These are phyloP conservation scores for Striga asiatica DNA, from an alignment of 257 asterid genomes.

Conservation along the genomic window DNA sequence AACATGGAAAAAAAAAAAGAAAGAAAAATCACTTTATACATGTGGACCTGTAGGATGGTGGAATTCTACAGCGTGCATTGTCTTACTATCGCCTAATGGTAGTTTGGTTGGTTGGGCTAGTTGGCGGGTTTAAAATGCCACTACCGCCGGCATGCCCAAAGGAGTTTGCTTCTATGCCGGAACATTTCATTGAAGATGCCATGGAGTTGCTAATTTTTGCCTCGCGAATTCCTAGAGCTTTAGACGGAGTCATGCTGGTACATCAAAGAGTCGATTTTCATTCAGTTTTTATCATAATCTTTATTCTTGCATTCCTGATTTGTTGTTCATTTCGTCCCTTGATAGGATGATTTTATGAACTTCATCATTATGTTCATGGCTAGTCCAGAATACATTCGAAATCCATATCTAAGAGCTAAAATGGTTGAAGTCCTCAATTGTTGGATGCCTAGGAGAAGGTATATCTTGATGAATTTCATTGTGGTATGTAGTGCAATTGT, in stretches of 20 bases:
- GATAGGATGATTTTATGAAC: slow-evolving; percentile 94
- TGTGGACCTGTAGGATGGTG: slow-evolving; percentile 55
- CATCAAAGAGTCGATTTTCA: slow-evolving; percentile 7
- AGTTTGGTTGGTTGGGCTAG: slow-evolving; percentile 80
- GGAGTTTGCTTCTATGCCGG: slow-evolving; percentile 89
- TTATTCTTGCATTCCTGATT: slow-evolving; percentile 12
- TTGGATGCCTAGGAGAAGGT: slow-evolving; percentile 98
- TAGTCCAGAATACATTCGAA: slow-evolving; percentile 79
- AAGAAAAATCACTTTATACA: not conserved
- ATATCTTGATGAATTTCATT: slow-evolving; percentile 2
- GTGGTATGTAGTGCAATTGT: not conserved
- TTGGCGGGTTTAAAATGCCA: slow-evolving; percentile 93
- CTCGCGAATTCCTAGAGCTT: slow-evolving; percentile 90
- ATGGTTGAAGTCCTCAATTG: slow-evolving; percentile 98
- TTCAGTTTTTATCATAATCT: slow-evolving; percentile 4
- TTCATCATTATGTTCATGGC: slow-evolving; percentile 99
- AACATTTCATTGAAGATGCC: slow-evolving; percentile 90
- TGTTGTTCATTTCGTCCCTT: slow-evolving; percentile 4
- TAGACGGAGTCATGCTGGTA: slow-evolving; percentile 89
- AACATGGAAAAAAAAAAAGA: no score
- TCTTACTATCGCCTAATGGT: slow-evolving; percentile 86
- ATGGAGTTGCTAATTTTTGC: slow-evolving; percentile 96
- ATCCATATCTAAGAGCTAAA: slow-evolving; percentile 95
- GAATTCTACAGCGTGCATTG: slow-evolving; percentile 69
- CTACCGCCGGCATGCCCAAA: slow-evolving; percentile 66